Percentiles rank a stretch among this genome's conserved stretches.
These are phyloP conservation scores for Pseudonectria foliicola DNA, from an alignment of 2,329 filamentous ascomycete genomes.

Conservation along the genomic window DNA sequence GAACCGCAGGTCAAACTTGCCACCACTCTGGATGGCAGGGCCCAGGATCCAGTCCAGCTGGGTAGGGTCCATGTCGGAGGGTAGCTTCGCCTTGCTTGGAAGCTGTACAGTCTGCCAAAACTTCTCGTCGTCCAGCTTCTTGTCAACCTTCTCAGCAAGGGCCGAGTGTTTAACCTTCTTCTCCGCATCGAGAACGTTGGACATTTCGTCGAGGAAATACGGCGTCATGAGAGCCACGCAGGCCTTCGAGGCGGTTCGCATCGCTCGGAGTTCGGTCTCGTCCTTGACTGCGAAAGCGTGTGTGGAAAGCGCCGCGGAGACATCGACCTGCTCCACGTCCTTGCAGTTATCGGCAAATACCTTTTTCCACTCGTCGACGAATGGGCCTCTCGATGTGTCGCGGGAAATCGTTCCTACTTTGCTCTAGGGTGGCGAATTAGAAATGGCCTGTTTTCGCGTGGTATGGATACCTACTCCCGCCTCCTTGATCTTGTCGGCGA, in stretches of 20 bases:
- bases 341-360: constrained; percentile 70
- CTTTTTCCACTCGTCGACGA: constrained; percentile 95
- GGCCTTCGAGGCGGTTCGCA: constrained; percentile 89
- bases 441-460: background rate
- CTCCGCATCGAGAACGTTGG: constrained; percentile 86
- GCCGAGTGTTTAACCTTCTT: constrained; percentile 91
- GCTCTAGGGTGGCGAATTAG: constrained; percentile 46
- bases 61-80: constrained; percentile 75
- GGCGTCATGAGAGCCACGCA: constrained; percentile 92
- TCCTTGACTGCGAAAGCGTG: constrained; percentile 89
- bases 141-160: constrained; percentile 79
- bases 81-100: constrained; percentile 66
- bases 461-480: constrained; percentile 60
- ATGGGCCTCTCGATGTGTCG: constrained; percentile 77
- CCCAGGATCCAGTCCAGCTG: constrained; percentile 93
- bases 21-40: constrained; percentile 88
- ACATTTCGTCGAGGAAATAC: constrained; percentile 98
- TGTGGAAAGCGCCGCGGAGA: constrained; percentile 72
- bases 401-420: constrained; percentile 85
- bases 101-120: constrained; percentile 81
- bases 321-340: constrained; percentile 82
- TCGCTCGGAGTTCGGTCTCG: constrained; percentile 85
- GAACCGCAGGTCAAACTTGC: constrained; percentile 86
- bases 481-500: constrained; percentile 78
- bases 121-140: constrained; percentile 86